Base-by-base conservation (phyloP, 148 eudicot species). In the Vaccinium darrowii region DNA sequence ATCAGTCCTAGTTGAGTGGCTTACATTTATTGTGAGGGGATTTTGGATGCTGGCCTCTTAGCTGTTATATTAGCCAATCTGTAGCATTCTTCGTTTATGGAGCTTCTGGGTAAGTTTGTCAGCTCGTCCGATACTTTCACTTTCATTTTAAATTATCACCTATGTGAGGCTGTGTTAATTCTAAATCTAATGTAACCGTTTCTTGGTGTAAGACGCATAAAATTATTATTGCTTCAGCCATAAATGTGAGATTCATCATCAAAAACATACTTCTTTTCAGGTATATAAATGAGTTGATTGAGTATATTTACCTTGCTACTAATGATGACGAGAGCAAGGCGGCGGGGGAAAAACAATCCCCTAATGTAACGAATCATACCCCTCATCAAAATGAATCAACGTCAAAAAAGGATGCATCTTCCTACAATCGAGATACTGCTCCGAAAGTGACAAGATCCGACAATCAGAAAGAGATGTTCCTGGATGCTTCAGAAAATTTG, bases 251-350 rank as follows among this genome's bases (percentile, higher is more conserved):
- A 33, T 36, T 58, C 15, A 43, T 80, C 58, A 7, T 51, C n/a
- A 2, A n/a, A 82, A 25, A n/a, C 63, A 69, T 52, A 72, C 74
- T 83, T 83, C 50, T 83, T 77, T 82, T 58, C 89, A 97, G 99
- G 93, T 92, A 92, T 88, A 90, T 95, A 57, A 97, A 97, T 88
- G 94, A 95, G 90, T 90, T 97, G 93, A 87, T 97, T 81, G 99
- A 97, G 88, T 88, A 85, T 85, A 87, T 95, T 88, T 84, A 92
- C 85, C 92, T 93, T 85, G 91, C 94, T 39, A 78, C 67, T 76
- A 85, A 91, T 79, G 92, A 91, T 72, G 86, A 90, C 62, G 91
- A 86, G 67, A 85, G 36, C 69, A 88, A 88, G 85, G 88, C 75
- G 81, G 93, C 81, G 49, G 91, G 89, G 78, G 88, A 80, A 82